These are phyloP conservation scores for Sphaerulina populicola DNA, from an alignment of 2,329 filamentous ascomycete genomes.

Conservation along the genomic window DNA sequence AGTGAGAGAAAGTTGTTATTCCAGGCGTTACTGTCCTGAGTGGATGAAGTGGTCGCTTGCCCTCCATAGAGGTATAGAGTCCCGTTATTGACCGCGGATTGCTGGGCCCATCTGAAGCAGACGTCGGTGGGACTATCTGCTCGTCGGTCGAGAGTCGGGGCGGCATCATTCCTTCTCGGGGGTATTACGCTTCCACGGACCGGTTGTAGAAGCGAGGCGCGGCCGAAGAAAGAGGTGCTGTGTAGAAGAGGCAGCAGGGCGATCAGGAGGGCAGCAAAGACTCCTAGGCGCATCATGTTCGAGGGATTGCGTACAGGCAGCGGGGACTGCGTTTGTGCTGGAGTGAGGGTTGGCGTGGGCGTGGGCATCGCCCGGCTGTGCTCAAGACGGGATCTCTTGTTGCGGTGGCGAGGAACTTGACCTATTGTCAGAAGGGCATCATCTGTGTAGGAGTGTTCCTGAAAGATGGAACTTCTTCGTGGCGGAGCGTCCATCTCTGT, in stretches of 20 bases:
- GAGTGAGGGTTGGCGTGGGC: not conserved
- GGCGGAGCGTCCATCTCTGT: conserved; percentile 7
- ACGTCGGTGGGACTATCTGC: conserved; percentile 45
- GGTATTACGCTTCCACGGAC: conserved; percentile 29
- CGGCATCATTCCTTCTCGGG: conserved; percentile 8
- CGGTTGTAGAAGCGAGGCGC: conserved; percentile 23
- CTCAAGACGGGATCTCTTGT: not conserved
- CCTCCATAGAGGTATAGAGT: conserved; percentile 72
- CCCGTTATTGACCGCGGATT: conserved; percentile 62
- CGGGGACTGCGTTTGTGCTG: conserved; percentile 16
- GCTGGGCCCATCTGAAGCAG: conserved; percentile 59
- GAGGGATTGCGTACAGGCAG: conserved; percentile 17
- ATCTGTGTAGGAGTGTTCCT: conserved; percentile 13
- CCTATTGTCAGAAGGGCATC: conserved; percentile 15
- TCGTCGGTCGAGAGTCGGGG: conserved; percentile 19
- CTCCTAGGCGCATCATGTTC: conserved; percentile 25
- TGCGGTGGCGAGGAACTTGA: conserved; percentile 7
- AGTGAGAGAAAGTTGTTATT: conserved; percentile 66
- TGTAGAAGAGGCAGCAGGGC: conserved; percentile 26
- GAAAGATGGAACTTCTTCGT: conserved; percentile 8
- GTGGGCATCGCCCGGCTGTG: not conserved
- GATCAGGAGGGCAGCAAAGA: conserved; percentile 23
- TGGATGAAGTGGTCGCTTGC: conserved; percentile 49
- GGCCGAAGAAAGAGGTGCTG: conserved; percentile 19
- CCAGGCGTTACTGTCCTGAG: conserved; percentile 59